Conservation (phyloP, 2,329 filamentous ascomycete species). For the Colletotrichum sp. region DNA sequence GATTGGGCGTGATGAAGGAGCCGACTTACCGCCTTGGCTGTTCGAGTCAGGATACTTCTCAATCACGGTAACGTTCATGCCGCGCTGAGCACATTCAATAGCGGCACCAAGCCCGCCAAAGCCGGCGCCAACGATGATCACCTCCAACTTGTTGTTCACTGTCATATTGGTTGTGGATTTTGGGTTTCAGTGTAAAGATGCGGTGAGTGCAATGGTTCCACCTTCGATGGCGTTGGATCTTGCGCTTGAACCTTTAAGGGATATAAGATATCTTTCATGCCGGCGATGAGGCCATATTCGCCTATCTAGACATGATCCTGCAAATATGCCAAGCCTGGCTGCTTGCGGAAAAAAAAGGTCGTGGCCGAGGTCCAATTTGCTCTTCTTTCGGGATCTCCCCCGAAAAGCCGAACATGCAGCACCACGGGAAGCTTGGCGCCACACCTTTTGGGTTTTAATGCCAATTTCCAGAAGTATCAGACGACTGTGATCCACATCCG, state of each 20-base stretch:
- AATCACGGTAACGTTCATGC: slow-evolving; percentile 50
- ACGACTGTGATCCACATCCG: background rate
- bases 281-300: background rate
- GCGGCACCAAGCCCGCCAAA: slow-evolving; percentile 65
- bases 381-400: background rate
- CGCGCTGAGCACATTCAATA: slow-evolving; percentile 63
- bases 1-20: background rate
- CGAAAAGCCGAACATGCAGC: background rate
- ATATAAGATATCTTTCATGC: background rate
- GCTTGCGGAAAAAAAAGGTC: background rate
- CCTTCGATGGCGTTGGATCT: background rate
- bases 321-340: background rate
- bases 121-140: slow-evolving; percentile 34
- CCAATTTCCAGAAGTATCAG: background rate
- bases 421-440: background rate
- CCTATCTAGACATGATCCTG: background rate
- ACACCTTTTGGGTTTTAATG: background rate
- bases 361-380: background rate
- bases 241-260: background rate
- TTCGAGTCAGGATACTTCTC: slow-evolving; percentile 44
- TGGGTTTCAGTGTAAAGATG: background rate
- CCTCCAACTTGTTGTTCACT: slow-evolving; percentile 14
- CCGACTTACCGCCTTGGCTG: slow-evolving; percentile 25
- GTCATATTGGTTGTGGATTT: background rate
- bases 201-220: background rate